These are phyloP conservation scores for Tricholoma sp. DNA, from an alignment of 768 basidiomycete genomes.

Conservation along the genomic window DNA sequence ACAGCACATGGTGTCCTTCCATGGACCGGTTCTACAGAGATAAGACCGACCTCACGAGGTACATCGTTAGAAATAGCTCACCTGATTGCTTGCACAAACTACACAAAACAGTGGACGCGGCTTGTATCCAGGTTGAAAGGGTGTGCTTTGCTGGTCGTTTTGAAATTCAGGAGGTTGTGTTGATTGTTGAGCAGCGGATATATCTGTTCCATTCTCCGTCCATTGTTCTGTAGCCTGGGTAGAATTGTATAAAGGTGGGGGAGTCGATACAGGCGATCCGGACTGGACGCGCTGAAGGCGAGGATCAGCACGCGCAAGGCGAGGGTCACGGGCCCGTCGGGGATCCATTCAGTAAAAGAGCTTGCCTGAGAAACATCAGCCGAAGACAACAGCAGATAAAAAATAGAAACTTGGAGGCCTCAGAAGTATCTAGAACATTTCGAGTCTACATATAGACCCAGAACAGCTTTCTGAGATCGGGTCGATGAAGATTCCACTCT, in stretches of 20 bases:
- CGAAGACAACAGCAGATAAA: not conserved
- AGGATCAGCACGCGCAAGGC: conserved; percentile 66
- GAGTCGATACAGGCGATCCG: conserved; percentile 33
- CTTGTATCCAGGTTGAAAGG: conserved; percentile 38
- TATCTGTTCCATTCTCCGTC: conserved; percentile 21
- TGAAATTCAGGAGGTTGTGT: not conserved
- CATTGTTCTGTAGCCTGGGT: conserved; percentile 14
- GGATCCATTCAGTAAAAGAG: conserved; percentile 58
- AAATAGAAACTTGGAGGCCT: conserved; percentile 28
- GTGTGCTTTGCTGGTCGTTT: conserved; percentile 1
- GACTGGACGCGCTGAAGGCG: conserved; percentile 49
- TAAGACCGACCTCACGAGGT: conserved; percentile 7
- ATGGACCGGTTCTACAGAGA: conserved; percentile 84
- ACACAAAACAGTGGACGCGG: conserved; percentile 88
- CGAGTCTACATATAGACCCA: conserved; percentile 73
- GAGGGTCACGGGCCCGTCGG: conserved; percentile 74
- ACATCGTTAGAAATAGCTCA: conserved; percentile 29
- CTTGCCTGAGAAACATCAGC: not conserved
- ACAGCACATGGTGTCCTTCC: conserved; percentile 91
- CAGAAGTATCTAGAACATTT: conserved; percentile 94
- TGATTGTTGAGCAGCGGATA: conserved; percentile 6
- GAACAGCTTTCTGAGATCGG: conserved; percentile 32
- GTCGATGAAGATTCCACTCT: conserved; percentile 90
- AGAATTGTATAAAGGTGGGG: conserved; percentile 18
- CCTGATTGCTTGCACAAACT: conserved; percentile 99